Conservation (phyloP, 805 yeast species). For the Sugiyamaella valdiviana region DNA sequence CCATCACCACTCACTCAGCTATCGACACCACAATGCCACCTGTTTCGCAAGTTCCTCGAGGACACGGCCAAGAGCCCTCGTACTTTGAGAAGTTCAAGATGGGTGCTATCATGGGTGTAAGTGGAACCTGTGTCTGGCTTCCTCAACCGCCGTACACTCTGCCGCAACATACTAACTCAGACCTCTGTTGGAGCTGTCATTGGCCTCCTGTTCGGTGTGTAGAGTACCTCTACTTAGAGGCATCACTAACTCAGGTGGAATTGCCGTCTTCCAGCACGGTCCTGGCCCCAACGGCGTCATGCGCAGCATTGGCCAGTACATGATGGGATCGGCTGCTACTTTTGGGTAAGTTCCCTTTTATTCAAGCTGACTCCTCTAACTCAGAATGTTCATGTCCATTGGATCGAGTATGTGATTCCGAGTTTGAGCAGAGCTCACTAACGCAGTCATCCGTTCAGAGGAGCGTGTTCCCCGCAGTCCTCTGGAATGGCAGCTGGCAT, state of each 20-base stretch:
- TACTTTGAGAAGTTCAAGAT: conserved; percentile 94
- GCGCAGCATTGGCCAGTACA: conserved; percentile 94
- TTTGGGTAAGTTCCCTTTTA: conserved; percentile 49
- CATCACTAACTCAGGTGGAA: conserved; percentile 41
- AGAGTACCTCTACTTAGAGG: conserved; percentile 2
- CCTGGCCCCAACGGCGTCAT: conserved; percentile 98
- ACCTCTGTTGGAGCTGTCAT: conserved; percentile 86
- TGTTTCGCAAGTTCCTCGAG: conserved; percentile 22
- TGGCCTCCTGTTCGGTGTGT: conserved; percentile 87
- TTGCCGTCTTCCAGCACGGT: conserved; percentile 83
- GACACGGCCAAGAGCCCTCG: conserved; percentile 47
- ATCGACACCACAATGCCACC: conserved; percentile 27
- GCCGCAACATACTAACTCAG: conserved; percentile 17
- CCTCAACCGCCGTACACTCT: too few relatives aligned
- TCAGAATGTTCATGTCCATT: conserved; percentile 76
- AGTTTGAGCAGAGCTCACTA: neutral
- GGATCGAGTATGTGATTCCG: conserved; percentile 49
- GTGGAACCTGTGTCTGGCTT: conserved; percentile 24
- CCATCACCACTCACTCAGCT: neutral
- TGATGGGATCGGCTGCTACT: conserved; percentile 93
- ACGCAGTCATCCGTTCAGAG: conserved; percentile 33
- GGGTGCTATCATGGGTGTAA: conserved; percentile 94
- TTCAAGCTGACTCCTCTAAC: neutral
- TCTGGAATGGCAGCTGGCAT: conserved; percentile 25
- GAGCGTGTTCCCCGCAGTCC: conserved; percentile 22